These are phyloP conservation scores for Limtongia smithiae DNA, from an alignment of 805 yeast genomes.

Conservation along the genomic window DNA sequence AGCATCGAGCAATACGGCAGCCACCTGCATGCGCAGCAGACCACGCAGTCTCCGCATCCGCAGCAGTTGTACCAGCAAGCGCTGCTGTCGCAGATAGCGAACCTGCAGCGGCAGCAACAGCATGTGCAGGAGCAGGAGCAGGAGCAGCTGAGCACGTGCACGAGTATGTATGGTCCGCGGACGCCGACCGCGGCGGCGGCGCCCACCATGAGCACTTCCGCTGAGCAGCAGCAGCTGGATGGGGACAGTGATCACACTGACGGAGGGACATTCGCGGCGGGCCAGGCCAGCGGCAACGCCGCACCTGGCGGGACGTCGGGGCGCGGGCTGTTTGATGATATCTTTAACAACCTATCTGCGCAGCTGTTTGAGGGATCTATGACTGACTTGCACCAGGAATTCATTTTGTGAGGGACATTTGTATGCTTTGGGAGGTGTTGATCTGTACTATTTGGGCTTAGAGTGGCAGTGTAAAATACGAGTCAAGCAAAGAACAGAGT, in stretches of 20 bases:
- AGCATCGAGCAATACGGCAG: no score
- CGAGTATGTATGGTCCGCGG: neutral
- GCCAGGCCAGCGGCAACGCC: neutral
- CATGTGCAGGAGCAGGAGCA: neutral
- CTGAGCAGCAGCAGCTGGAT: no score
- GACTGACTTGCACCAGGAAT: conserved; percentile 10
- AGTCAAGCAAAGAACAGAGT: no score
- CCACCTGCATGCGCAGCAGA: neutral
- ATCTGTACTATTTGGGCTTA: no score
- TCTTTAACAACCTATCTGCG: conserved; percentile 11
- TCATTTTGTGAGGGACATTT: conserved; percentile 14
- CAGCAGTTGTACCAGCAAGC: neutral
- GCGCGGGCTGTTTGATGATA: conserved; percentile 15
- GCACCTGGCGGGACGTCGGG: neutral
- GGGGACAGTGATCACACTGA: no score
- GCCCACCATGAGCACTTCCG: no score
- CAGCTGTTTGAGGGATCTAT: conserved; percentile 20
- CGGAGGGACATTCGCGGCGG: neutral
- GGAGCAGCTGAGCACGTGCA: neutral
- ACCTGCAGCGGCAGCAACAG: no score
- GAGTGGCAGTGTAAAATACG: no score
- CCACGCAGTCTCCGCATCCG: neutral
- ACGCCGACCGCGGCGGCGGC: neutral
- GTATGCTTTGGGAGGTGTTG: no score
- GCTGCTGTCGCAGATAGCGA: neutral